phyloP scores from a whole-genome alignment of 2,329 filamentous ascomycete genomes.

The Monilinia aucupariae region DNA sequence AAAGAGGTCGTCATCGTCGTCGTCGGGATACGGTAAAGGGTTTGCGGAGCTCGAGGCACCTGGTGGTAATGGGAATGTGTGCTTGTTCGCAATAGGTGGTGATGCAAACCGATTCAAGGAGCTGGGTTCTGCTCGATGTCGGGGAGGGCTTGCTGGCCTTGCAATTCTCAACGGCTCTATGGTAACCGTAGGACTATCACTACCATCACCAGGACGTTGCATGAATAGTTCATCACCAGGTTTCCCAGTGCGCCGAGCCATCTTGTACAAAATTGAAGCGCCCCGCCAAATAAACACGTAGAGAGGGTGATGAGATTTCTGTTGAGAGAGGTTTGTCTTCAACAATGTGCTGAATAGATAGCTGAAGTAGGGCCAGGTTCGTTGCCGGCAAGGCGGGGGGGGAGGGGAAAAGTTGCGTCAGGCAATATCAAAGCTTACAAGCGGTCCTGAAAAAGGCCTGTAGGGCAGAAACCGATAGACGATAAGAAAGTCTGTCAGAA shows the following conservation, averaged over 20 bases:
- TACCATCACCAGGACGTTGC: slow-evolving; percentile 40
- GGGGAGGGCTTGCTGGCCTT: slow-evolving; percentile 65
- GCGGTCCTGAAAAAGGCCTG: slow-evolving; percentile 6
- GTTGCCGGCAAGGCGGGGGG: slow-evolving; percentile 17
- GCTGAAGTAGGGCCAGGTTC: neutral
- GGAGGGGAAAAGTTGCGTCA: slow-evolving; percentile 11
- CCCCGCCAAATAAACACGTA: slow-evolving; percentile 26
- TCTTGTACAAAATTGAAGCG: slow-evolving; percentile 26
- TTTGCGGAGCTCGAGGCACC: slow-evolving; percentile 66
- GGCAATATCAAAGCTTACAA: slow-evolving; percentile 2
- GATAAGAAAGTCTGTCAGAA: slow-evolving; percentile 11
- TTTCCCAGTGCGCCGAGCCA: slow-evolving; percentile 49
- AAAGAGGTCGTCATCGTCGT: slow-evolving; percentile 46
- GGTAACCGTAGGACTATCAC: slow-evolving; percentile 60
- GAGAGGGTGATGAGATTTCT: slow-evolving; percentile 30
- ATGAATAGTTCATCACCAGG: slow-evolving; percentile 83
- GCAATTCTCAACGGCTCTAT: slow-evolving; percentile 80
- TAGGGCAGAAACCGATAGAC: slow-evolving; percentile 9
- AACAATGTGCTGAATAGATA: slow-evolving; percentile 1
- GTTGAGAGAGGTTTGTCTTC: slow-evolving; percentile 29
- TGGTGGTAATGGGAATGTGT: slow-evolving; percentile 58
- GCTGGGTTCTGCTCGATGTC: slow-evolving; percentile 35
- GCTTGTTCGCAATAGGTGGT: slow-evolving; percentile 46
- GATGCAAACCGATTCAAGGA: slow-evolving; percentile 43
- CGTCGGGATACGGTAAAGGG: slow-evolving; percentile 67